Evolutionary conservation across 2,329 filamentous ascomycete species (phyloP).

Genomic region (Colletotrichum tanaceti): DNA sequence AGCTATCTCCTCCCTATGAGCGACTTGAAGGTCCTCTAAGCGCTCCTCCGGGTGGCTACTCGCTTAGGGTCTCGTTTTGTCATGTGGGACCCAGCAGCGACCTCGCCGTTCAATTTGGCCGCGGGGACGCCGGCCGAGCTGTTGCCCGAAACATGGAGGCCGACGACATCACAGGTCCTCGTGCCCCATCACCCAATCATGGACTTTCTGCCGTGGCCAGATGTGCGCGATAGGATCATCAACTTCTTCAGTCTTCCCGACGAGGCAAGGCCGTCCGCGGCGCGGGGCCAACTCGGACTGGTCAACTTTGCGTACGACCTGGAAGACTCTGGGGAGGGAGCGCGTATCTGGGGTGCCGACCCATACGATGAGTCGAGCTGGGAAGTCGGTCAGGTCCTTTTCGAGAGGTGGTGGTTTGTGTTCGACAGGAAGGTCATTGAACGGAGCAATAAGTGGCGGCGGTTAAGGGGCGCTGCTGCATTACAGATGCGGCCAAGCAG

Average conservation of each 20-base stretch:
- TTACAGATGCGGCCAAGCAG: slow-evolving; percentile 27
- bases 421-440: slow-evolving; percentile 66
- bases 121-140: slow-evolving; percentile 48
- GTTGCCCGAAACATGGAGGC: slow-evolving; percentile 61
- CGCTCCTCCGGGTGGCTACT: slow-evolving; percentile 58
- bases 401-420: slow-evolving; percentile 71
- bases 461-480: slow-evolving; percentile 55
- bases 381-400: slow-evolving; percentile 70
- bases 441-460: slow-evolving; percentile 64
- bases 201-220: slow-evolving; percentile 69
- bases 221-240: slow-evolving; percentile 64
- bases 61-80: slow-evolving; percentile 56
- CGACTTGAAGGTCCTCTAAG: slow-evolving; percentile 62
- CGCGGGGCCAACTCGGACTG: slow-evolving; percentile 59
- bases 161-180: slow-evolving; percentile 60
- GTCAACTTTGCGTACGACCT: slow-evolving; percentile 67
- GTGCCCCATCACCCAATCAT: slow-evolving; percentile 68
- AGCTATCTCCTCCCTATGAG: slow-evolving; percentile 61
- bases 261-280: slow-evolving; percentile 58
- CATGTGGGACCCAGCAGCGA: slow-evolving; percentile 59
- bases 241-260: slow-evolving; percentile 62
- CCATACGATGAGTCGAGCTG: slow-evolving; percentile 61
- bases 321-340: slow-evolving; percentile 65
- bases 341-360: slow-evolving; percentile 61
- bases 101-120: slow-evolving; percentile 59